Evolutionary conservation across 2,329 filamentous ascomycete species (phyloP), one percentile per base, ranked within the genome.

Genomic region (Aspergillus calidoustus): DNA sequence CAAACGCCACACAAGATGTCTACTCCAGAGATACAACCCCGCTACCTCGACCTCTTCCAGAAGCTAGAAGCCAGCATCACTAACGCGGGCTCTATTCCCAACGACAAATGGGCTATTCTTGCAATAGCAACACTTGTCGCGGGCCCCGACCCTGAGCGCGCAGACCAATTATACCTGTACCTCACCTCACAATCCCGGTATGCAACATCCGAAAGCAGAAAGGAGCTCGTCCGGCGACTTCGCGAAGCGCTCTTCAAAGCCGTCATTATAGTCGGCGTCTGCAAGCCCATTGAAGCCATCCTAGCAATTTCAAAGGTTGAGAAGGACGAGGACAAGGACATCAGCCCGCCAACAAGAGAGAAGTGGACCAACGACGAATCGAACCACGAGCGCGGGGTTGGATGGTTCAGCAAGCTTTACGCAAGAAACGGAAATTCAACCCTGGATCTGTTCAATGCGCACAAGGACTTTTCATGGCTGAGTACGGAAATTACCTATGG

Each of bases 401-500:
- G 75, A 5, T 89, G 86, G 86, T 79, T 87, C 62, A 75, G 79
- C 50, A 82, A 83, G 52, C 77, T 89, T 9, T 88, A 88, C 70
- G 76, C 81, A 54, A 79, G 81, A 46, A 84, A 88, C 65, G 77
- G 69, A 7, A 62, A 55, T 1, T 62, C 57, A 74, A 76, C 74
- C 4, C 54, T 76, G 62, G 68, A 74, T 47, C 25, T 75, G 41
- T 74, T 76, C 53, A 59, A 44, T 15, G 71, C 73, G 25, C 74
- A 77, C 53, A 63, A 62, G 22, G 75, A 79, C 34, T 92, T 96
- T 74, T 82, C 86, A 9, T 88, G 87, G 71, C 85, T 96, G 77
- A 91, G 93, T 76, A 82, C 91, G 54, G 90, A 90, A 19, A 86
- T 90, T 15, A 87, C 86, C 2, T 96, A 96, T 79, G 80, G 80